Base-by-base conservation (phyloP, 306 rosid species). In the Pyrus communis region DNA sequence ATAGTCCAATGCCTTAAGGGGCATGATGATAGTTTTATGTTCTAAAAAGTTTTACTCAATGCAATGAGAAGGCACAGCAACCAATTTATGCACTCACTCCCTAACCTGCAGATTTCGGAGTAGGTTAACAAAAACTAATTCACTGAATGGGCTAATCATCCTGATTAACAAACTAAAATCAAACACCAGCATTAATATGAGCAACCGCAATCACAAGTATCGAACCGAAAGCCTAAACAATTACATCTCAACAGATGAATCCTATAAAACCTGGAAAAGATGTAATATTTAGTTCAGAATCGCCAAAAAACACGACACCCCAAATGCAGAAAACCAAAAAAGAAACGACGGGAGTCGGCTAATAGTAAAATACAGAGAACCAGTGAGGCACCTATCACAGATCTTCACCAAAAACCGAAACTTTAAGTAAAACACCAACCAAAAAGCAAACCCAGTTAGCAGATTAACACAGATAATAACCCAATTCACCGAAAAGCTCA, bases 1-100 rank as follows among this genome's bases (percentile, higher is more conserved):
- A 52, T 86, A 77, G 86, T 89, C 98, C 72, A 96, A 86, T 35
- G 90, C 96, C 90, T 84, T 96, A 1, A 79, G 91, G 33, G 97
- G 91, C 99, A 96, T 96, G 85, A 73, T 89, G 86, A 80, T 63
- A 79, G 63, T 76, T 78, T 62, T 64, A 35, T 72, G 12, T 89
- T 73, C 82, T 83, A 27, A 71, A 77, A 77, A 78, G 63, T 71
- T 38, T 79, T 65, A 77, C 84, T 68, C 46, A 67, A 78, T 68
- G 58, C 23, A 58, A 66, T 28, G 43, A 79, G 69, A 69, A 71
- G 57, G 11, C 31, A 54, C 40, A 77, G 23, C 62, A 45, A 79
- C 73, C 74, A 73, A 79, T 69, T 82, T 70, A 71, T 46, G 49
- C 42, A 73, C 73, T 40, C 84, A 61, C 76, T 59, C 52, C 67